A percentile compares a stretch with the other conserved stretches of the same genome.
Evolutionary conservation across 148 eudicot genomes (phyloP).

Genomic region (Agrostemma githago): DNA sequence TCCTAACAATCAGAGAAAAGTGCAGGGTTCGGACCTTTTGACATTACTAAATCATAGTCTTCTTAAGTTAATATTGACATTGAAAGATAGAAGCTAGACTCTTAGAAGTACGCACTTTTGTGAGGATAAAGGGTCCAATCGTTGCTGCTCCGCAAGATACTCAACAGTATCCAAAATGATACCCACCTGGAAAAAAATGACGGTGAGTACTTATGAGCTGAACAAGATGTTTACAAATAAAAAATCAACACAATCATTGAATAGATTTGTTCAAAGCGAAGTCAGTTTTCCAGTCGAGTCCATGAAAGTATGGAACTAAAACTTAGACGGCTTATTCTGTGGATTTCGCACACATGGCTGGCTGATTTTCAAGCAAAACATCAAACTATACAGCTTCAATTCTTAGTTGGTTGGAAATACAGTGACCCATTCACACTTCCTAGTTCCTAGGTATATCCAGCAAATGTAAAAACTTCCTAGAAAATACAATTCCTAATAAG

Average conservation of each 20-base stretch:
- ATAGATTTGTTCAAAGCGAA: background rate
- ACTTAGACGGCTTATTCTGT: background rate
- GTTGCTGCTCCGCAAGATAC: constrained; percentile 67
- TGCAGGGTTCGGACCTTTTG: background rate
- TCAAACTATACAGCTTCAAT: background rate
- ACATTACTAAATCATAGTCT: background rate
- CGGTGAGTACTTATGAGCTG: constrained; percentile 6
- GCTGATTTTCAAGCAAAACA: background rate
- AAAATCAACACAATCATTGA: background rate
- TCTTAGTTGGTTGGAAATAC: background rate
- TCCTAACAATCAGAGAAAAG: background rate
- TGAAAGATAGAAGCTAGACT: background rate
- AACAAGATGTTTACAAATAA: background rate
- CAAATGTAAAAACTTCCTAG: background rate
- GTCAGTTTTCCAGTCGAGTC: background rate
- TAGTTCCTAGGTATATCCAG: background rate
- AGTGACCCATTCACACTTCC: background rate
- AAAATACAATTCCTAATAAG: background rate
- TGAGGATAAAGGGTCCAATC: constrained; percentile 50
- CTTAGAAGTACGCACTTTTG: constrained; percentile 42
- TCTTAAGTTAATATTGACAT: background rate
- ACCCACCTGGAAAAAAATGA: constrained; percentile 39
- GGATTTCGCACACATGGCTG: background rate
- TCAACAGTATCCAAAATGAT: constrained; percentile 56
- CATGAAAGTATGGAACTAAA: background rate